Base-by-base conservation (phyloP, 345 rosid species). In the Melastoma malabathricum region DNA sequence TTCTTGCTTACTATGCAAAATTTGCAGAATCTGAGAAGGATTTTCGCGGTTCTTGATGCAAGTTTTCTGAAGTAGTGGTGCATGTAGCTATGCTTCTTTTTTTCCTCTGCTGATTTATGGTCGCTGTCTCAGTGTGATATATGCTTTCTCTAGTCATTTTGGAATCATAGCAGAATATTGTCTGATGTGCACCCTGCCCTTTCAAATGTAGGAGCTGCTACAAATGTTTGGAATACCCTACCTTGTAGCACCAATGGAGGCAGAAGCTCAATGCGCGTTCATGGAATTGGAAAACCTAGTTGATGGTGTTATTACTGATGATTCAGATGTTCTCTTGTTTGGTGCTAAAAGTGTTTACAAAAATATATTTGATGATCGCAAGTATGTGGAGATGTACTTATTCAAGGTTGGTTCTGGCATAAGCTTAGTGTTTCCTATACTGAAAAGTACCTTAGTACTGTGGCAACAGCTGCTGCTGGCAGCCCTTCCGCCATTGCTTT, bases 211-310 rank as follows among this genome's bases (percentile, higher is more conserved):
- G 98, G 98, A 92, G 61, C 81, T 92, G 65, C 75, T 92, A 66
- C 95, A 92, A 75, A 84, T 87, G 72, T 92, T 92, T 84, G 98
- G 98, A 64, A 54, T 92, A 68, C 98, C 96, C 15, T 92, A 87
- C 73, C 81, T 87, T 47, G 77, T 92, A 64, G 95, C 98, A 59
- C 97, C 96, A 59, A 87, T 84, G 97, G 98, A 92, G 72, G 98
- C 95, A 54, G 98, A 92, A 70, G 98, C 98, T 58, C 95, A 87
- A 59, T 92, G 97, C 74, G 95, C 97, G 61, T 77, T 65, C 57
- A 73, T 92, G 89, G 98, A 92, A 70, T 74, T 77, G 43, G 74
- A 68, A 56, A 75, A 82, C 79, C 76, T 84, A 68, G 89, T 92
- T 46, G 98, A 92, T 70, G 98, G 98, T 58, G 85, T 80, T 64